phyloP scores from a whole-genome alignment of 257 asterid genomes.

The Solanum gracilifrons region DNA sequence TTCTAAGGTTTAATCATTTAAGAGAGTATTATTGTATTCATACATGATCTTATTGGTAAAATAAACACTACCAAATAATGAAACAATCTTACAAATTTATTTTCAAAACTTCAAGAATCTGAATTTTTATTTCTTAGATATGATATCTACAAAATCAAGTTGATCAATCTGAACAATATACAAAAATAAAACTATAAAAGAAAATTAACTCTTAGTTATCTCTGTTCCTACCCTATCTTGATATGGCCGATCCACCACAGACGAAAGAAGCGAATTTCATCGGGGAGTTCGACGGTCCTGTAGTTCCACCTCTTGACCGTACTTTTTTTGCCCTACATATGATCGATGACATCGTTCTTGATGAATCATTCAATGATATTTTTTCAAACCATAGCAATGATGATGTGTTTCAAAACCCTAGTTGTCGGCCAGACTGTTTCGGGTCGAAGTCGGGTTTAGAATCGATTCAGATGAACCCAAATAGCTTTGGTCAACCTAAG shows the following conservation, averaged over 20 bases:
- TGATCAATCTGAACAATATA: too few species aligned
- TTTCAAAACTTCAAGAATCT: too few species aligned
- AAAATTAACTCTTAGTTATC: not conserved
- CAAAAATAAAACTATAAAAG: not conserved
- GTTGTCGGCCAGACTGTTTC: not conserved
- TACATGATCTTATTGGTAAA: too few species aligned
- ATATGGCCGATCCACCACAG: conserved; percentile 27
- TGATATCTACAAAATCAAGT: too few species aligned
- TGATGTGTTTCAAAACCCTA: not conserved
- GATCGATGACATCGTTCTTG: conserved; percentile 45
- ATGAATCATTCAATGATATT: conserved; percentile 51
- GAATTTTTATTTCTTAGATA: too few species aligned
- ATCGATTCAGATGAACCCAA: conserved; percentile 1
- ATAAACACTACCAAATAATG: too few species aligned
- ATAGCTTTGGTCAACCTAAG: not conserved
- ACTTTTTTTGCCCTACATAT: conserved; percentile 24
- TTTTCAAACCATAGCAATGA: conserved; percentile 1
- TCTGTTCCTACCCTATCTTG: not conserved
- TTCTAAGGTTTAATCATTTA: too few species aligned
- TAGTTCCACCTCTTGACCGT: conserved; percentile 30
- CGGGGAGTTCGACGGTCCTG: conserved; percentile 20
- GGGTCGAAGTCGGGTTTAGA: not conserved
- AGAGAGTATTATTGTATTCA: too few species aligned
- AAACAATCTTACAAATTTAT: too few species aligned
- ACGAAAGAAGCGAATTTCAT: not conserved